phyloP scores from a whole-genome alignment of 371 early-diverging fungal genomes.

The Lichtheimia corymbifera region DNA sequence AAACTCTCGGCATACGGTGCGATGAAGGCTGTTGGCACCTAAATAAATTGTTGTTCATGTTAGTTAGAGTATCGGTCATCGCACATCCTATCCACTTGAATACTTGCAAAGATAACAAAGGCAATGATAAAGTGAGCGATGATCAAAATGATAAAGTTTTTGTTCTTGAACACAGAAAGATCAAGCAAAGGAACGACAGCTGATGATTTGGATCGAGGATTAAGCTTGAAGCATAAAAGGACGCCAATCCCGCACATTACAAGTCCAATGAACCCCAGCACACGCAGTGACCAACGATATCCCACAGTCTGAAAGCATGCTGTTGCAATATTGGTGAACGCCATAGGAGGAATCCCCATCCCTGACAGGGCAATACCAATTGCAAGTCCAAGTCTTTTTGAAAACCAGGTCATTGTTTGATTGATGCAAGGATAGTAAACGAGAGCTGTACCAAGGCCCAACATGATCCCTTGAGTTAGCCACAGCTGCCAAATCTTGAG shows the following conservation, averaged over 20 bases:
- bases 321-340: constrained; percentile 55
- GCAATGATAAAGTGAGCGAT: constrained; percentile 23
- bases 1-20: constrained; percentile 31
- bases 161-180: constrained; percentile 24
- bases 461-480: constrained; percentile 24
- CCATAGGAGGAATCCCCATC: constrained; percentile 68
- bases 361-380: constrained; percentile 47
- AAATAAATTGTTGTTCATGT: too few relatives aligned
- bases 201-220: constrained; percentile 16
- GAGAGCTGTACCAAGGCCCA: constrained; percentile 15
- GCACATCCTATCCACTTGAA: background rate
- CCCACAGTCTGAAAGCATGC: constrained; percentile 53
- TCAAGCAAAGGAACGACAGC: constrained; percentile 34
- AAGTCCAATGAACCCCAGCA: constrained; percentile 45
- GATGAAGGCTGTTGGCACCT: constrained; percentile 15
- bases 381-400: constrained; percentile 17
- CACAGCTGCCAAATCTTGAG: constrained; percentile 25
- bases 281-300: constrained; percentile 65
- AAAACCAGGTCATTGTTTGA: constrained; percentile 9
- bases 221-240: constrained; percentile 6
- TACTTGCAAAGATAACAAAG: constrained; percentile 14
- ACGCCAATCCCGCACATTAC: constrained; percentile 21
- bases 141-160: constrained; percentile 25
- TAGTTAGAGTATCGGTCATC: background rate
- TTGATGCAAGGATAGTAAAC: constrained; percentile 14